Evolutionary conservation across 768 basidiomycete species (phyloP), one percentile per base, ranked within the genome.

Genomic region (Termitomyces sp.): DNA sequence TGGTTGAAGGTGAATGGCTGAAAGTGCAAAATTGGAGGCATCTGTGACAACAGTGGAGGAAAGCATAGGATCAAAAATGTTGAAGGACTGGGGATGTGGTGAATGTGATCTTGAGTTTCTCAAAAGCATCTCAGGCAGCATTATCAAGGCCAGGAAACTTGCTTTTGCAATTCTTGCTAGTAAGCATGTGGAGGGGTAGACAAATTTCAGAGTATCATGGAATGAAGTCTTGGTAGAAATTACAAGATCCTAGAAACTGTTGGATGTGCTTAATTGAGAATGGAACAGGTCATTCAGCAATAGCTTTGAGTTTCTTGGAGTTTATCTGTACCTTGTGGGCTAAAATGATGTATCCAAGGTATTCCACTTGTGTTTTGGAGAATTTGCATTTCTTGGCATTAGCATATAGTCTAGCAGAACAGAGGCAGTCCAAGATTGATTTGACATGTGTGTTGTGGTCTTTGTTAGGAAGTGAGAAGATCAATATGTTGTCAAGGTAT

Each of bases 301-400:
- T 71, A 0, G 71, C 72, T 0, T 71, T 45, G 9, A 81, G 66
- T 62, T 82, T 82, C 11, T 63, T 64, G 0, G 73, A 71, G 47
- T 79, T 74, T 77, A 81, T 81, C 9, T 65, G 38, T 34, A 80
- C 58, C 6, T 71, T 65, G 0, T 69, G 62, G 0, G 64, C 43
- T 15, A 61, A 54, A 49, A 81, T 62, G 56, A 60, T 53, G 12
- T 53, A 60, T 3, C 59, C 43, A 3, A 60, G 51, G n/a, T 60
- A 60, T 20, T 60, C 70, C 6, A 80, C 72, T n/a, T 65, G 56
- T 5, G 63, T 43, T 3, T 57, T 49, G 54, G 73, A 60, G 46
- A 76, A 79, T 54, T 71, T 60, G 59, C 63, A 77, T 56, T 81
- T 80, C 42, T 76, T 71, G 1, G 76, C 68, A 57, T 78, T 80